phyloP scores from a whole-genome alignment of 345 rosid species.

The Xanthoceras sorbifolium region DNA sequence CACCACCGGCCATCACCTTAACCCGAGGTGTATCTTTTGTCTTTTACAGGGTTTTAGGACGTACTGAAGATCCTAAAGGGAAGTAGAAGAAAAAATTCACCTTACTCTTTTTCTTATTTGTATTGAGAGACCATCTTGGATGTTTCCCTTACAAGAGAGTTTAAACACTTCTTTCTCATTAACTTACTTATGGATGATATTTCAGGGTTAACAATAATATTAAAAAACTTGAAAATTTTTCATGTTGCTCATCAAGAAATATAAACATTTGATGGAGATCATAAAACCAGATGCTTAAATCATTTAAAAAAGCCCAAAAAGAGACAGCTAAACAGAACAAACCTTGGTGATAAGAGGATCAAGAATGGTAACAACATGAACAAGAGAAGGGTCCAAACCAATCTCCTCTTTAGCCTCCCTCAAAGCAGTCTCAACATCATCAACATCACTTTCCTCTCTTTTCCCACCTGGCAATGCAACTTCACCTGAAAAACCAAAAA shows the following conservation, averaged over 20 bases:
- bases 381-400: conserved; percentile 51
- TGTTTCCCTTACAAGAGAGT: too few relatives aligned
- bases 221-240: neutral
- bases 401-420: conserved; percentile 53
- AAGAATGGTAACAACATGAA: conserved; percentile 43
- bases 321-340: neutral
- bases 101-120: too few relatives aligned
- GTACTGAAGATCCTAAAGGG: too few relatives aligned
- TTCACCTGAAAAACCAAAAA: conserved; percentile 34
- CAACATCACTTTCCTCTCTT: conserved; percentile 41
- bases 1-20: too few relatives aligned
- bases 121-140: too few relatives aligned
- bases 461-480: conserved; percentile 54
- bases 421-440: conserved; percentile 41
- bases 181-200: too few relatives aligned
- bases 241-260: neutral
- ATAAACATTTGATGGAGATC: too few relatives aligned
- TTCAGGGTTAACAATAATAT: too few relatives aligned
- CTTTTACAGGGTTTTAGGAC: too few relatives aligned
- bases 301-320: neutral
- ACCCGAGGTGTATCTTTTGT: too few relatives aligned
- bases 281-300: neutral
- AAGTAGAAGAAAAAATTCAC: too few relatives aligned
- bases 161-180: too few relatives aligned
- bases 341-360: conserved; percentile 38